These are phyloP conservation scores for Viola pubescens DNA, from an alignment of 441 rosid species.

Conservation along the genomic window DNA sequence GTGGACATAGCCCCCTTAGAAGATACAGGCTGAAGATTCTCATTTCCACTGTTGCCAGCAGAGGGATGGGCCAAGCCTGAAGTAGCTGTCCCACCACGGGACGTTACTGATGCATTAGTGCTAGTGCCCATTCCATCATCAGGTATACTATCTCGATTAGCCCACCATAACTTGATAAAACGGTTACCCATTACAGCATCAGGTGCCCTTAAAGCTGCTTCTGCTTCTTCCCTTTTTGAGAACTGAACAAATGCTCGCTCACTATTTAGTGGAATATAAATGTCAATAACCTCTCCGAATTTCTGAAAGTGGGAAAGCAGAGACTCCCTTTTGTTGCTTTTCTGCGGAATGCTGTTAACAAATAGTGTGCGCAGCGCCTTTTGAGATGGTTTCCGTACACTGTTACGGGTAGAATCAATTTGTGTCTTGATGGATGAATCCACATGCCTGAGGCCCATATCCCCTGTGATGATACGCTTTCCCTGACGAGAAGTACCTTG, in stretches of 20 bases:
- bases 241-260: constrained; percentile 95
- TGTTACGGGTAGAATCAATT: constrained; percentile 30
- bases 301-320: constrained; percentile 88
- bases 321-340: constrained; percentile 66
- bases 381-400: constrained; percentile 55
- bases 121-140: constrained; percentile 48
- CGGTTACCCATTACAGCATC: constrained; percentile 99
- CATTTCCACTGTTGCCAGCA: constrained; percentile 43
- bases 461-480: constrained; percentile 38
- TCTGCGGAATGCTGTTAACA: constrained; percentile 78
- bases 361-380: constrained; percentile 83
- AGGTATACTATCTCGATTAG: constrained; percentile 85
- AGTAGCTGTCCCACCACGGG: constrained; percentile 34
- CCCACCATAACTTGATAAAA: constrained; percentile 98
- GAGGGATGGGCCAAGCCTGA: constrained; percentile 35
- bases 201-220: constrained; percentile 92
- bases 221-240: constrained; percentile 93
- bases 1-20: constrained; percentile 34
- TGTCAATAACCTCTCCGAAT: constrained; percentile 89
- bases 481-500: constrained; percentile 38
- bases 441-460: constrained; percentile 34
- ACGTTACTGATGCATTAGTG: constrained; percentile 30
- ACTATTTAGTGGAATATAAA: constrained; percentile 70
- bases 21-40: constrained; percentile 33
- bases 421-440: constrained; percentile 40